These are phyloP conservation scores for Tetrapyrgos nigripes DNA, from an alignment of 1,284 basidiomycete genomes.

Conservation along the genomic window DNA sequence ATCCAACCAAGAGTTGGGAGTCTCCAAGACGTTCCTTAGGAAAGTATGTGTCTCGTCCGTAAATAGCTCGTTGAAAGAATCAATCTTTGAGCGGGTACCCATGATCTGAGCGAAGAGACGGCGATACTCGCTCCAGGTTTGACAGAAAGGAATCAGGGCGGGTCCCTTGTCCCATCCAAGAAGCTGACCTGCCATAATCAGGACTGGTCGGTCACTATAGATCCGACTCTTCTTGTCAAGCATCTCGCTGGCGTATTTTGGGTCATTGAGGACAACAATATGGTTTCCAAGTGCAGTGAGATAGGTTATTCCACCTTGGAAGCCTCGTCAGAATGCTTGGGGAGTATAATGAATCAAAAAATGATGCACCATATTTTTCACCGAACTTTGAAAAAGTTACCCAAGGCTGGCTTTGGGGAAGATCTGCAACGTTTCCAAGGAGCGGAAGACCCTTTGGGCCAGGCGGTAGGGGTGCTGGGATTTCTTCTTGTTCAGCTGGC, in stretches of 20 bases:
- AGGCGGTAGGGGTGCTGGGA: conserved; percentile 25
- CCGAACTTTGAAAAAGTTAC: conserved; percentile 32
- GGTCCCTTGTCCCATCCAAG: conserved; percentile 52
- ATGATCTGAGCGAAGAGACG: conserved; percentile 47
- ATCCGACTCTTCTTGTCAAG: conserved; percentile 52
- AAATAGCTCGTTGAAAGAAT: conserved; percentile 27
- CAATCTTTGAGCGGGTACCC: conserved; percentile 43
- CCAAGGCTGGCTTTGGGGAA: conserved; percentile 30
- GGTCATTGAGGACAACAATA: conserved; percentile 50
- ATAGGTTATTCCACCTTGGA: conserved; percentile 47
- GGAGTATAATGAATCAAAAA: background rate
- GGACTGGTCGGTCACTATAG: conserved; percentile 52
- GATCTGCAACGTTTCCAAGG: conserved; percentile 34
- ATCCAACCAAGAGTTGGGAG: conserved; percentile 39
- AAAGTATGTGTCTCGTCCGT: conserved; percentile 33
- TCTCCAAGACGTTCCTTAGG: conserved; percentile 26
- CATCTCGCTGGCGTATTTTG: conserved; percentile 44
- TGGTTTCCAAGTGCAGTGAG: conserved; percentile 46
- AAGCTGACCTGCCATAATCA: conserved; percentile 47
- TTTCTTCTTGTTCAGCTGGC: background rate
- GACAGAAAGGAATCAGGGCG: conserved; percentile 46
- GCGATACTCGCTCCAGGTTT: conserved; percentile 47
- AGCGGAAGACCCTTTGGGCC: conserved; percentile 32
- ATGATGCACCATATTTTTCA: conserved; percentile 30
- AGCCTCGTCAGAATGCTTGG: background rate